Conservation (phyloP, 805 yeast genomes). For the Saccharomycopsis selenospora region DNA sequence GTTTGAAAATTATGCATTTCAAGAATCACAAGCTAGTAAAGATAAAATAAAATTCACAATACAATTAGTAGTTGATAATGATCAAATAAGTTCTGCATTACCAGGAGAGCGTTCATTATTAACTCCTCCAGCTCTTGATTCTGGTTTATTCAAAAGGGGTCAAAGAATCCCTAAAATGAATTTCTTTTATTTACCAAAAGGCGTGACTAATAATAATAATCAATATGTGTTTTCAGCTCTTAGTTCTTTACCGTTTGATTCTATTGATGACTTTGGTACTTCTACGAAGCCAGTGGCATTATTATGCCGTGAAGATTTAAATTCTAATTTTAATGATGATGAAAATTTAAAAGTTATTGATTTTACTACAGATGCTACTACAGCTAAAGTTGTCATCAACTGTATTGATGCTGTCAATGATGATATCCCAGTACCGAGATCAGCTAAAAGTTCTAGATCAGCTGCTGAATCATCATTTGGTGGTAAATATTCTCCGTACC, state of each 20-base stretch:
- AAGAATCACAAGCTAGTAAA: constrained; percentile 22
- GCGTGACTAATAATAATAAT: not conserved
- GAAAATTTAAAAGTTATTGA: not conserved
- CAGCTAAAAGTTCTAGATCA: constrained; percentile 30
- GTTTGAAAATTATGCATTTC: constrained; percentile 38
- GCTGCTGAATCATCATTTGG: constrained; percentile 48
- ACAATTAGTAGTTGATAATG: constrained; percentile 21
- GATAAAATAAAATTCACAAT: constrained; percentile 12
- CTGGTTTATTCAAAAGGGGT: constrained; percentile 9
- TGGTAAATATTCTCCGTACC: constrained; percentile 40
- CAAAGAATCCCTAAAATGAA: constrained; percentile 19
- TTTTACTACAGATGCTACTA: not conserved
- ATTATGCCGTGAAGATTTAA: constrained; percentile 14
- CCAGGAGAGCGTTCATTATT: constrained; percentile 19
- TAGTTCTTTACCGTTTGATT: constrained; percentile 18
- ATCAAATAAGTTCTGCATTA: constrained; percentile 20
- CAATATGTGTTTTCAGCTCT: constrained; percentile 21
- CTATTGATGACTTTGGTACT: constrained; percentile 5
- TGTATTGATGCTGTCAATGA: constrained; percentile 41
- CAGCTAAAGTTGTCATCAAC: constrained; percentile 27
- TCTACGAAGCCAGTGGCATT: constrained; percentile 21
- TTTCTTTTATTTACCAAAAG: constrained; percentile 19
- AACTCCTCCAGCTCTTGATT: constrained; percentile 5
- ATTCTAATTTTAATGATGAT: not conserved
- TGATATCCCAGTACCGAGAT: constrained; percentile 41